Evolutionary conservation across 2,329 filamentous ascomycete genomes (phyloP).

Genomic region (Cyphellophora attinorum): DNA sequence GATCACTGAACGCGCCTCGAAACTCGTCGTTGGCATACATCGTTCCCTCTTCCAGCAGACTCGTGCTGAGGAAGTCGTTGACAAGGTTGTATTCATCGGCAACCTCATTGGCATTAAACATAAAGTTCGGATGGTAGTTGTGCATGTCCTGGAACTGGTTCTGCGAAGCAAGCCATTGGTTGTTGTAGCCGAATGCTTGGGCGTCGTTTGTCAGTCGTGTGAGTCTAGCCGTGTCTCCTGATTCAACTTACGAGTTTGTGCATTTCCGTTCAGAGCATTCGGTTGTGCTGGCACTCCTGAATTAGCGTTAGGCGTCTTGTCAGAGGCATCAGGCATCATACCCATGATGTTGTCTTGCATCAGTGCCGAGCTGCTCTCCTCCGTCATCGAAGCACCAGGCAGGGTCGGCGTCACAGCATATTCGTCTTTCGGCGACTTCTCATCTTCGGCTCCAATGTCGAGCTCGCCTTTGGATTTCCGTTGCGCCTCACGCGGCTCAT

Average conservation of each 20-base stretch:
- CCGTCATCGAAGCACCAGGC: slow-evolving; percentile 49
- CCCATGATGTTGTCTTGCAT: slow-evolving; percentile 30
- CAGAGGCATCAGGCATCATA: slow-evolving; percentile 38
- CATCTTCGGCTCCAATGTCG: slow-evolving; percentile 49
- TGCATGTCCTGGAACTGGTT: slow-evolving; percentile 92
- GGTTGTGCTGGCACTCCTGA: slow-evolving; percentile 53
- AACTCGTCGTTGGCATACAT: slow-evolving; percentile 58
- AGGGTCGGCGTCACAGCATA: slow-evolving; percentile 35
- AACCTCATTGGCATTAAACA: slow-evolving; percentile 89
- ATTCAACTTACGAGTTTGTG: slow-evolving; percentile 61
- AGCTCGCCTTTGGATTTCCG: slow-evolving; percentile 68
- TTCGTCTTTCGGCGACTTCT: slow-evolving; percentile 35
- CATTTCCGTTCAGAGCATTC: slow-evolving; percentile 54
- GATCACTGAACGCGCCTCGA: slow-evolving; percentile 52
- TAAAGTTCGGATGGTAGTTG: slow-evolving; percentile 84
- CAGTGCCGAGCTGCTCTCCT: slow-evolving; percentile 38
- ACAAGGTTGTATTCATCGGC: slow-evolving; percentile 94
- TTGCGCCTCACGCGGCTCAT: slow-evolving; percentile 76
- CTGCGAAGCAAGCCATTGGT: slow-evolving; percentile 56
- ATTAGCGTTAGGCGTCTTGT: slow-evolving; percentile 14
- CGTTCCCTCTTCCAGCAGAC: slow-evolving; percentile 71
- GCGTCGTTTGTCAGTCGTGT: slow-evolving; percentile 9
- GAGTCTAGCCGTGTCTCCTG: slow-evolving; percentile 5
- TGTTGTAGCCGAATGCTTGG: slow-evolving; percentile 72
- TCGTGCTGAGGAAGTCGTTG: slow-evolving; percentile 91